These are phyloP conservation scores for Melanopsichium pennsylvanicum DNA, from an alignment of 1,284 basidiomycete species.

Conservation along the genomic window DNA sequence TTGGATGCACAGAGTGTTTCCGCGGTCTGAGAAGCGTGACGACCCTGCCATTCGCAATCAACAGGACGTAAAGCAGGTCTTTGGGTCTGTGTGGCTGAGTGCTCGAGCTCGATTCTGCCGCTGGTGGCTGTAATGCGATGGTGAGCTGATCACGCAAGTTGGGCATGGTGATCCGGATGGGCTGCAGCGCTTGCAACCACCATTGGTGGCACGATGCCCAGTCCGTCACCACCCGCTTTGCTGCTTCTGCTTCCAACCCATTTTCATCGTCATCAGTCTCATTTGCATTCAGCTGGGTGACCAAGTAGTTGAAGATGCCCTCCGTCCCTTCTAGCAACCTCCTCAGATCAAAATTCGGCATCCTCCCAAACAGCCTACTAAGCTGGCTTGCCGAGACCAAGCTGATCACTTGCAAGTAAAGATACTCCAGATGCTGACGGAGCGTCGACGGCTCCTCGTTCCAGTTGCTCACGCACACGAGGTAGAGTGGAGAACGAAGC, in stretches of 20 bases:
- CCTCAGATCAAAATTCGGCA: conserved; percentile 89
- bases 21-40: conserved; percentile 87
- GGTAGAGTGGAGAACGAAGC: conserved; percentile 85
- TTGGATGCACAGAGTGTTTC: conserved; percentile 91
- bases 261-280: conserved; percentile 12
- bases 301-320: conserved; percentile 46
- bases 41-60: conserved; percentile 80
- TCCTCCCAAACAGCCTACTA: conserved; percentile 81
- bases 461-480: conserved; percentile 87
- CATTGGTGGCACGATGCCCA: conserved; percentile 72
- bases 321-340: conserved; percentile 79
- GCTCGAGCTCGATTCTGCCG: conserved; percentile 9
- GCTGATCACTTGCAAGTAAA: conserved; percentile 89
- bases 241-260: background rate
- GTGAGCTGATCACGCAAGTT: conserved; percentile 70
- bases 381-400: conserved; percentile 87
- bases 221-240: conserved; percentile 9
- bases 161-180: conserved; percentile 75
- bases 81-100: conserved; percentile 70
- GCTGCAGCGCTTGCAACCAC: conserved; percentile 75
- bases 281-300: conserved; percentile 46
- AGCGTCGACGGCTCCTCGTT: conserved; percentile 91
- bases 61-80: conserved; percentile 84
- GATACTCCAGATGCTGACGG: conserved; percentile 88
- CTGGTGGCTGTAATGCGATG: conserved; percentile 40